phyloP scores from a whole-genome alignment of 345 rosid species.

The Salix koriyanagi region DNA sequence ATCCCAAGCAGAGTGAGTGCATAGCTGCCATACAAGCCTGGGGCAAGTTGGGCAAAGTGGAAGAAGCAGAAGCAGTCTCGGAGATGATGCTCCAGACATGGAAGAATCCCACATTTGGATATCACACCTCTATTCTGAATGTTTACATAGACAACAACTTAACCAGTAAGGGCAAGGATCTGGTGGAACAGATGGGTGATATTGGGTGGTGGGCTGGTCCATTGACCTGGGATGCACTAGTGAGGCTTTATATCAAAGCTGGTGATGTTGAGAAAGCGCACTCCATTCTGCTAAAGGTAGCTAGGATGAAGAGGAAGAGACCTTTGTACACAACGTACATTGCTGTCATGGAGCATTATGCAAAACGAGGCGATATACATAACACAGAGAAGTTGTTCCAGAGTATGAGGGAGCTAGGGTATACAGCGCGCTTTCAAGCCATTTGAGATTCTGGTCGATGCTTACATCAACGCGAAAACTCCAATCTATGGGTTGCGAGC shows the following conservation, averaged over 20 bases:
- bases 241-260: slow-evolving; percentile 14
- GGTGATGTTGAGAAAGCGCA: slow-evolving; percentile 21
- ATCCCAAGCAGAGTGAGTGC: slow-evolving; percentile 10
- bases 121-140: slow-evolving; percentile 2
- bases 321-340: slow-evolving; percentile 3
- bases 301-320: not conserved
- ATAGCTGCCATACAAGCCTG: slow-evolving; percentile 19
- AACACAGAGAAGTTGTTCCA: slow-evolving; percentile 14
- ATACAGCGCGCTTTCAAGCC: not conserved
- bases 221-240: slow-evolving; percentile 7
- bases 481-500: slow-evolving; percentile 78
- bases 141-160: slow-evolving; percentile 10
- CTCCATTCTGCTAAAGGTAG: slow-evolving; percentile 2
- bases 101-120: slow-evolving; percentile 1
- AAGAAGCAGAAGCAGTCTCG: slow-evolving; percentile 20
- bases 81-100: slow-evolving; percentile 7
- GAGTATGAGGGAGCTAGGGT: slow-evolving; percentile 5
- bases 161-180: slow-evolving; percentile 10
- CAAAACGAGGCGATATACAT: slow-evolving; percentile 18
- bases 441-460: slow-evolving; percentile 10
- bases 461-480: slow-evolving; percentile 24
- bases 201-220: not conserved
- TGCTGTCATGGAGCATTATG: slow-evolving; percentile 12
- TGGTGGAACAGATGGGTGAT: slow-evolving; percentile 12
- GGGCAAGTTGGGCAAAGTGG: slow-evolving; percentile 17